Evolutionary conservation across 192 early-diverging fungal genomes (phyloP).

Genomic region (Dissophora globulifera): DNA sequence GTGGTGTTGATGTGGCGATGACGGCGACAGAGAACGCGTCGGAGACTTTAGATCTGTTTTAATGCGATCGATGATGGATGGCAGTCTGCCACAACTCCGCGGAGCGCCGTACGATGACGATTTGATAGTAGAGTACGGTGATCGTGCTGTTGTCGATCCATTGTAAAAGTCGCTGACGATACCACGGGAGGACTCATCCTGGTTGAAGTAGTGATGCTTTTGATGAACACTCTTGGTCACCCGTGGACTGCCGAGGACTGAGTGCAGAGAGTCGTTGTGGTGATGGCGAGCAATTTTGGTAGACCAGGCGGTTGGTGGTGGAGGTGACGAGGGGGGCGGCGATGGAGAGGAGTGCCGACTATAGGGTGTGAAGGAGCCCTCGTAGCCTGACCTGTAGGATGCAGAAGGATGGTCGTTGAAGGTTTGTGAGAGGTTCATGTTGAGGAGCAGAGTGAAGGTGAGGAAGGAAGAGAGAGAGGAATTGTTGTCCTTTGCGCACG

Average conservation of each 20-base stretch:
- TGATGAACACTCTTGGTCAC: constrained; percentile 13
- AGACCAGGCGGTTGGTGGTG: constrained; percentile 9
- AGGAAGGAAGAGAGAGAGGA: no score
- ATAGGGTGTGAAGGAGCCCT: constrained; percentile 11
- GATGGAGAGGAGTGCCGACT: constrained; percentile 17
- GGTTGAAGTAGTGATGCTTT: background rate
- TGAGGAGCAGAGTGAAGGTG: background rate
- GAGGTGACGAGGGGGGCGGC: constrained; percentile 8
- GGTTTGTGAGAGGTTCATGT: constrained; percentile 35
- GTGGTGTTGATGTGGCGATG: background rate
- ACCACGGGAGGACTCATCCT: background rate
- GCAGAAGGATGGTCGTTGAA: constrained; percentile 24
- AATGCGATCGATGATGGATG: constrained; percentile 38
- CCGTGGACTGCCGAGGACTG: constrained; percentile 13
- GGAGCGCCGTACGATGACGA: constrained; percentile 16
- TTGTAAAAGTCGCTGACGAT: background rate
- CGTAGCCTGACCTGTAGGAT: constrained; percentile 32
- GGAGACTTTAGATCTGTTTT: constrained; percentile 23
- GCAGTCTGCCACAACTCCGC: constrained; percentile 19
- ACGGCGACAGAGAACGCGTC: background rate
- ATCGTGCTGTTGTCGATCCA: background rate
- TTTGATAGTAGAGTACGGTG: background rate
- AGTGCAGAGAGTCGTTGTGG: background rate
- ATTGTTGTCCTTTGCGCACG: no score
- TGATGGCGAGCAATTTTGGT: background rate